phyloP scores from a whole-genome alignment of 1,139 yeast genomes.

The Yamadazyma songkhlaensis region DNA sequence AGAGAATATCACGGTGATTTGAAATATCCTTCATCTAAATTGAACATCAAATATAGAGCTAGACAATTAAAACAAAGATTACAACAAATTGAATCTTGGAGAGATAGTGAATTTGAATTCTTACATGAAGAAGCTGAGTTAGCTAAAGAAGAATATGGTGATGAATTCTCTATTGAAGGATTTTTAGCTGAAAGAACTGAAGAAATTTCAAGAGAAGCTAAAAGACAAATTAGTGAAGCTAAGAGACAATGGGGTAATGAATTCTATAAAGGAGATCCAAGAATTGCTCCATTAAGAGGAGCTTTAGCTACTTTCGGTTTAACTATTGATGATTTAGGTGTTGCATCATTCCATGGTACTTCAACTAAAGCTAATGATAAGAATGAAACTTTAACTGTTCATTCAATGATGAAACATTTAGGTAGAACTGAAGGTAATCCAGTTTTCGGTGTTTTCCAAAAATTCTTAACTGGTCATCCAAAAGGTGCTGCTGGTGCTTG shows the following conservation, averaged over 20 bases:
- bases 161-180: slow-evolving; percentile 46
- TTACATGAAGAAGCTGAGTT: slow-evolving; percentile 48
- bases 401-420: slow-evolving; percentile 88
- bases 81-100: slow-evolving; percentile 78
- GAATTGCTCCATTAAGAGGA: slow-evolving; percentile 96
- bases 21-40: slow-evolving; percentile 76
- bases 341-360: slow-evolving; percentile 99
- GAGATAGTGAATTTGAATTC: slow-evolving; percentile 70
- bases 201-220: slow-evolving; percentile 83
- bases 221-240: slow-evolving; percentile 83
- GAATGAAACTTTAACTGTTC: slow-evolving; percentile 91
- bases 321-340: slow-evolving; percentile 91
- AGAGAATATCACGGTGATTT: slow-evolving; percentile 85
- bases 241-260: slow-evolving; percentile 95
- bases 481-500: slow-evolving; percentile 99
- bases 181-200: slow-evolving; percentile 82
- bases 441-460: slow-evolving; percentile 96
- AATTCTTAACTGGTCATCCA: slow-evolving; percentile 98
- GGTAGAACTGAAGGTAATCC: slow-evolving; percentile 99
- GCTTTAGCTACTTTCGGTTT: slow-evolving; percentile 91
- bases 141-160: slow-evolving; percentile 68
- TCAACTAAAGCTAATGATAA: slow-evolving; percentile 97
- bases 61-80: slow-evolving; percentile 85
- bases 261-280: slow-evolving; percentile 85
- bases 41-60: slow-evolving; percentile 90